phyloP scores from a whole-genome alignment of 345 rosid genomes.

The Abelmoschus esculentus region DNA sequence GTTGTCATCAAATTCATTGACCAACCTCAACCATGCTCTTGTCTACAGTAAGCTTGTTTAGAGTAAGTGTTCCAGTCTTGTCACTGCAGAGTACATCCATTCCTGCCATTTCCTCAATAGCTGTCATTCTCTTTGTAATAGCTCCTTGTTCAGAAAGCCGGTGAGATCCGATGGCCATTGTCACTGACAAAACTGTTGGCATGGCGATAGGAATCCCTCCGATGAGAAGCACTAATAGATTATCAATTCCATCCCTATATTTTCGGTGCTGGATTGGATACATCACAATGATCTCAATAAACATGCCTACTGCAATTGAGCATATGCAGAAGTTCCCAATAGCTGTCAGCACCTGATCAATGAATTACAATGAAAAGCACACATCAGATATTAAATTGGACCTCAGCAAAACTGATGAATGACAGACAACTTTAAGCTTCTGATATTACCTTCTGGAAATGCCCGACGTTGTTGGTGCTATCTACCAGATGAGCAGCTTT shows the following conservation, averaged over 20 bases:
- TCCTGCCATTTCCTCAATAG: constrained; percentile 36
- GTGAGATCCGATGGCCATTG: background rate
- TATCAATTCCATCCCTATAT: background rate
- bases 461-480: background rate
- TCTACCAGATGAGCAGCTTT: constrained; percentile 1
- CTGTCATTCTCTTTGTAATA: constrained; percentile 1
- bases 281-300: background rate
- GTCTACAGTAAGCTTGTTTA: constrained; percentile 2
- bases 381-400: background rate
- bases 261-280: background rate
- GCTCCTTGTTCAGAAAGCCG: constrained; percentile 2
- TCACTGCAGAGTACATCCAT: constrained; percentile 26
- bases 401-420: background rate
- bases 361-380: background rate
- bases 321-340: constrained; percentile 4
- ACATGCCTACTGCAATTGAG: background rate
- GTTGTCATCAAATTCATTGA: background rate
- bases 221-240: background rate
- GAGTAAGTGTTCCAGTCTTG: constrained; percentile 1
- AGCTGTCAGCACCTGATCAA: background rate
- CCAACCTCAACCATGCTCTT: constrained; percentile 4
- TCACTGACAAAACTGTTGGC: background rate
- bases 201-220: constrained; percentile 1
- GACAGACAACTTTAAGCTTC: background rate
- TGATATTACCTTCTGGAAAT: constrained; percentile 1